Conservation (phyloP, 257 asterid species). For the Capsicum pubescens region DNA sequence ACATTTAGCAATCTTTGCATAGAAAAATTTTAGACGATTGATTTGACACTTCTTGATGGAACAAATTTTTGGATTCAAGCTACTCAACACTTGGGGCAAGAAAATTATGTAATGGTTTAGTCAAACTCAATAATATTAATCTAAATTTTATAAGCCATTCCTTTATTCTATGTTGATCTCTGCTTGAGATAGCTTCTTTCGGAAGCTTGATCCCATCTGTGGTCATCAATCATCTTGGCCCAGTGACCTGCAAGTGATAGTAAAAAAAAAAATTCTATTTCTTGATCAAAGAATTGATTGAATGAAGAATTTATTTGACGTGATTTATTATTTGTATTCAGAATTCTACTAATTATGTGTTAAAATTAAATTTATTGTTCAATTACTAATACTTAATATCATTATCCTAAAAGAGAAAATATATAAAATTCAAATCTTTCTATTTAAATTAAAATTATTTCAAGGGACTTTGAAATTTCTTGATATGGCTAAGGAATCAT, state of each 20-base stretch:
- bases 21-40: neutral
- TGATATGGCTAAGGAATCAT: neutral
- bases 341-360: accelerated
- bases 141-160: neutral
- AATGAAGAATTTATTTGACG: neutral
- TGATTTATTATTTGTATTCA: accelerated
- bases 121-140: neutral
- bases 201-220: too few species aligned
- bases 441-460: neutral
- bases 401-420: neutral
- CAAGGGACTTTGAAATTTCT: neutral
- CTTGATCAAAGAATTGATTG: neutral
- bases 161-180: neutral
- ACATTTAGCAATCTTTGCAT: constrained; percentile 10
- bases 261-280: too few species aligned
- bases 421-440: neutral
- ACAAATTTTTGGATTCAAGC: neutral
- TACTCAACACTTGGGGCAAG: neutral
- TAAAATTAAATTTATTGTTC: neutral
- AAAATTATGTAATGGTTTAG: neutral
- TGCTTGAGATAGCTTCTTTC: too few species aligned
- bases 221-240: too few species aligned
- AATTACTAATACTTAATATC: neutral
- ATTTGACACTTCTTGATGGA: constrained; percentile 14
- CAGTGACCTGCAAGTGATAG: accelerated